Conservation (phyloP, 768 basidiomycete species). For the Lyophyllum atratum region DNA sequence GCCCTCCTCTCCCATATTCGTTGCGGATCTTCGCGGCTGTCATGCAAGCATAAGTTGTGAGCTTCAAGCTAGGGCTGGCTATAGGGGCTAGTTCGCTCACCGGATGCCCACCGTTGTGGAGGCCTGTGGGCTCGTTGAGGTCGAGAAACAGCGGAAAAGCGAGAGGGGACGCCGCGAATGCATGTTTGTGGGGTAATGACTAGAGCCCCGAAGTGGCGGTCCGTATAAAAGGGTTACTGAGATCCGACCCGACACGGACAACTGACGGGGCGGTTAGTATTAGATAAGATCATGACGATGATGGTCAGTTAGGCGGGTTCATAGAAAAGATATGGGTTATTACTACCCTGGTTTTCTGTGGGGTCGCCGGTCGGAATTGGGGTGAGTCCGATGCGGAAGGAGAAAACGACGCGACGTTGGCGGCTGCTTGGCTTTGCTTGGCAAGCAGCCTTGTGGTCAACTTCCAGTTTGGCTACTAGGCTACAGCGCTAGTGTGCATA, state of each 20-base stretch:
- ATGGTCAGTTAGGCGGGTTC: slow-evolving; percentile 5
- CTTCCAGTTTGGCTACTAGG: too few relatives aligned
- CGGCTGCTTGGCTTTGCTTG: slow-evolving; percentile 13
- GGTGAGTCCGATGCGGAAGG: neutral
- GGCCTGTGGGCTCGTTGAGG: slow-evolving; percentile 6
- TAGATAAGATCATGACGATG: slow-evolving; percentile 7
- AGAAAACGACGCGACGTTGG: slow-evolving; percentile 2
- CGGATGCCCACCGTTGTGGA: slow-evolving; percentile 36
- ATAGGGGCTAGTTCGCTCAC: slow-evolving; percentile 10
- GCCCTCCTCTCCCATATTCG: slow-evolving; percentile 88
- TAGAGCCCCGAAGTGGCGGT: neutral
- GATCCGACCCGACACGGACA: slow-evolving; percentile 13
- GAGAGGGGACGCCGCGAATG: neutral
- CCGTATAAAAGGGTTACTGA: slow-evolving; percentile 12
- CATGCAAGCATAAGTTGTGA: neutral
- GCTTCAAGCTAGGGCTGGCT: neutral
- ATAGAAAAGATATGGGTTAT: neutral
- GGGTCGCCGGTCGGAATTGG: neutral
- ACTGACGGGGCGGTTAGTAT: slow-evolving; percentile 9
- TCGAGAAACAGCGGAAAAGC: slow-evolving; percentile 3
- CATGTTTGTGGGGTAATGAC: slow-evolving; percentile 8
- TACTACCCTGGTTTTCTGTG: slow-evolving; percentile 5
- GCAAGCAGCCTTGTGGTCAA: too few relatives aligned
- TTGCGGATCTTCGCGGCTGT: slow-evolving; percentile 72
- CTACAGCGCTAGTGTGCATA: neutral